Evolutionary conservation across 441 rosid genomes (phyloP), one percentile per base, ranked within the genome.

Genomic region (Biscutella laevigata): DNA sequence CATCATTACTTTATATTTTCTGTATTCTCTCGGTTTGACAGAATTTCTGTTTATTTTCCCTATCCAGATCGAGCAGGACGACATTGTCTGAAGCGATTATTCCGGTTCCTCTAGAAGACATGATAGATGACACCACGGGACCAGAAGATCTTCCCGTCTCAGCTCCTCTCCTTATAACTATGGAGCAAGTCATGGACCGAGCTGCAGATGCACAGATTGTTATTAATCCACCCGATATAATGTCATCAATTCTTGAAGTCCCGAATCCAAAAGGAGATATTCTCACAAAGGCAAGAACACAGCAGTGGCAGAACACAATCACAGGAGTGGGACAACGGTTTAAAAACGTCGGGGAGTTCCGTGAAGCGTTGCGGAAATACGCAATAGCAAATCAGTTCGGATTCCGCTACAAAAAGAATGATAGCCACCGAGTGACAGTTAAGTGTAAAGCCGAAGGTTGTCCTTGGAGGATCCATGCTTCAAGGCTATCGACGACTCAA

Each of bases 381-480:
- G 94, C 97, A 2, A 86, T 86, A 17, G 89, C 97, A 2, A 81
- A 90, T 69, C 94, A 84, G 76, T 90, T 90, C 77, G 88, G 95
- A 10, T 86, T 84, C 61, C 79, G 77, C 53, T 90, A 86, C 66
- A 84, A 84, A 64, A 90, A 90, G 80, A 90, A 90, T 26, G 97
- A 86, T 57, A 86, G 87, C 51, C 94, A 90, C 51, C 80, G 97
- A 6, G 95, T 90, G 57, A 86, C 95, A 25, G 97, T 86, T 34
- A 90, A 82, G 64, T 86, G 97, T 71, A 90, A 86, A 74, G 91
- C 94, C 1, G 97, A 90, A 55, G 88, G 94, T 45, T 86, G 97
- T 67, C 94, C 92, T 25, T 90, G 95, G 95, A 84, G 97, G 62
- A 86, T 90, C 62, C 95, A 86, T 43, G 97, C 97, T 12, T 90